Evolutionary conservation across 1,284 basidiomycete species (phyloP).

Genomic region (Earliella scabrosa): DNA sequence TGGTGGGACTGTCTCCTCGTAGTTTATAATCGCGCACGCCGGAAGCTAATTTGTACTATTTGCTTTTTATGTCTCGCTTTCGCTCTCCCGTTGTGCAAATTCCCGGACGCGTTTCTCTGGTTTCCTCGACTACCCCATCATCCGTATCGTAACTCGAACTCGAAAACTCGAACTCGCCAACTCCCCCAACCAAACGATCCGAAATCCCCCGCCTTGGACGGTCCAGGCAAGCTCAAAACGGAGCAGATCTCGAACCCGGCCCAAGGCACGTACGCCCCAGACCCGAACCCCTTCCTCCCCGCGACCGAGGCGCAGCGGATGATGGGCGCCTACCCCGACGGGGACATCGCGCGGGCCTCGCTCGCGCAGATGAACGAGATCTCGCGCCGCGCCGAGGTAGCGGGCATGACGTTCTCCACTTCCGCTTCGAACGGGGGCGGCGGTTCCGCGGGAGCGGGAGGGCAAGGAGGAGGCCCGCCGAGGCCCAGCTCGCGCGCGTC

Average conservation of each 20-base stretch:
- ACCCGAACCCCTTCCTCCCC: conserved; percentile 58
- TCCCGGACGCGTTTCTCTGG: conserved; percentile 19
- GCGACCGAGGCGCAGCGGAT: conserved; percentile 62
- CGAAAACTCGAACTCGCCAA: no score
- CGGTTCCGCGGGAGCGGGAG: no score
- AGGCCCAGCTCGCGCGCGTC: conserved; percentile 33
- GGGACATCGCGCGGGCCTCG: conserved; percentile 61
- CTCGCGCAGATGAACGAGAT: conserved; percentile 80
- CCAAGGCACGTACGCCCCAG: conserved; percentile 29
- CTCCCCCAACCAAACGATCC: conserved; percentile 8
- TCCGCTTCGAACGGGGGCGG: conserved; percentile 9
- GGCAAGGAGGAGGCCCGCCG: conserved; percentile 12
- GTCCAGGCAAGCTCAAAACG: conserved; percentile 34
- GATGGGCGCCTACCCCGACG: conserved; percentile 55
- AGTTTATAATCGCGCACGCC: conserved; percentile 17
- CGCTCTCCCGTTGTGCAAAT: conserved; percentile 19
- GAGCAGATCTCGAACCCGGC: conserved; percentile 31
- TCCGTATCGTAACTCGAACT: conserved; percentile 3
- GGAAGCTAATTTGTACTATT: conserved; percentile 31
- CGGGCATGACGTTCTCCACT: conserved; percentile 43
- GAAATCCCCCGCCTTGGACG: conserved; percentile 8
- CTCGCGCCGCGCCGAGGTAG: conserved; percentile 58
- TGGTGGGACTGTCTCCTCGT: conserved; percentile 45
- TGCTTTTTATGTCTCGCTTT: conserved; percentile 24
- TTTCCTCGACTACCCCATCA: conserved; percentile 6